These are phyloP conservation scores for Geoglossum glabrum DNA, from an alignment of 495 filamentous ascomycete genomes.

Conservation along the genomic window DNA sequence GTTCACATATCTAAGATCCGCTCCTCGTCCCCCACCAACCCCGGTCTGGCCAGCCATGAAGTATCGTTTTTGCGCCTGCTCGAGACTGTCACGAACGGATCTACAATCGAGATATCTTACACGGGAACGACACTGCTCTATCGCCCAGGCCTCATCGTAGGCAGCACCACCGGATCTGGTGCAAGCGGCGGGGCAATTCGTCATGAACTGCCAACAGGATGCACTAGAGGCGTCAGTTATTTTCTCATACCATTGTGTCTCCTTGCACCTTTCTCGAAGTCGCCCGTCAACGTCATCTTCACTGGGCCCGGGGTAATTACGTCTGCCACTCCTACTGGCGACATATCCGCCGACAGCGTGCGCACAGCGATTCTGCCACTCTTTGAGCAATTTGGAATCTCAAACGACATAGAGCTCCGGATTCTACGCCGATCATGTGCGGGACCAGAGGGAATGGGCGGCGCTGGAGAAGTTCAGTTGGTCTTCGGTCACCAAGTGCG, in stretches of 20 bases:
- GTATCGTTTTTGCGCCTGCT: slow-evolving; percentile 89
- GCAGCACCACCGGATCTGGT: slow-evolving; percentile 44
- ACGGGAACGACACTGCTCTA: slow-evolving; percentile 85
- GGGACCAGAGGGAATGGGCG: slow-evolving; percentile 49
- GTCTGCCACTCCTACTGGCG: slow-evolving; percentile 53
- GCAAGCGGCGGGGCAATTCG: slow-evolving; percentile 51
- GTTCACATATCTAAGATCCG: slow-evolving; percentile 89
- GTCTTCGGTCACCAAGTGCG: slow-evolving; percentile 81
- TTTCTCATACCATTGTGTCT: slow-evolving; percentile 78
- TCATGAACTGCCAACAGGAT: slow-evolving; percentile 56
- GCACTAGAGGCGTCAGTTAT: slow-evolving; percentile 70
- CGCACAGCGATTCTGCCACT: slow-evolving; percentile 82
- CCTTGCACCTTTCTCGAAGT: slow-evolving; percentile 83
- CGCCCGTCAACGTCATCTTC: slow-evolving; percentile 69
- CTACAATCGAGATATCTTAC: slow-evolving; percentile 80
- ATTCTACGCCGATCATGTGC: slow-evolving; percentile 61
- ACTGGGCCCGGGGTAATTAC: slow-evolving; percentile 89
- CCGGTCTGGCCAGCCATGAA: slow-evolving; percentile 80
- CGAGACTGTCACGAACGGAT: slow-evolving; percentile 88
- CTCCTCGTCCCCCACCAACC: slow-evolving; percentile 56
- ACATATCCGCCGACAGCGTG: slow-evolving; percentile 79
- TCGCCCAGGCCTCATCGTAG: slow-evolving; percentile 79
- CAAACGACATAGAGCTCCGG: slow-evolving; percentile 68
- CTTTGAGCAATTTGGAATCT: slow-evolving; percentile 77
- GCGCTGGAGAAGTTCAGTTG: slow-evolving; percentile 81